Evolutionary conservation across 768 basidiomycete genomes (phyloP), one percentile per base, ranked within the genome.

Genomic region (Pleurotus salmoneostramineus): DNA sequence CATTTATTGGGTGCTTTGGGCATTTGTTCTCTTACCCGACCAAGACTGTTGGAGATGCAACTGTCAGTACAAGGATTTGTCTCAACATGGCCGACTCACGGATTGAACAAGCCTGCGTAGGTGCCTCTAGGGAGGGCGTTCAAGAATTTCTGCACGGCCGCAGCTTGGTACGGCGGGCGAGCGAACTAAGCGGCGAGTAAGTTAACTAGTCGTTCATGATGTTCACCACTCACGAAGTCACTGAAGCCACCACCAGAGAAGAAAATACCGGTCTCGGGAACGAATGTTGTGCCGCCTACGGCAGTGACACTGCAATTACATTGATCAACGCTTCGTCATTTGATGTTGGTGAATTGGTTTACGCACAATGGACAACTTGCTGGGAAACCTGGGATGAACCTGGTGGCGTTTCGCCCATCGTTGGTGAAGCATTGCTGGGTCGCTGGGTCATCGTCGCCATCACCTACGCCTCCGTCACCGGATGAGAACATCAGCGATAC

Each of bases 191-290:
- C 21, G 21, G 40, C 12, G 31, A 33, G 17, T 40, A 31, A 55
- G 52, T 14, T 10, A 11, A n/a, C 50, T 37, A 4, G 43, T 15
- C 17, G 7, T 42, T 43, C 15, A 37, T 40, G 10, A 15, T n/a
- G 43, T 40, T 8, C 37, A 40, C 37, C 37, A 40, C 44, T 42
- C 2, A 87, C 86, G 54, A 82, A 81, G 61, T 87, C 75, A 66
- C 87, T 88, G 72, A 90, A 91, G 2, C 89, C 88, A 42, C 89
- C 89, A 1, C 88, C 86, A 7, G 86, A 88, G 73, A 89, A 86
- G 61, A 52, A 66, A 0, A 78, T 80, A 0, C 82, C 83, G 7
- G 74, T 75, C 66, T 91, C 89, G 0, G 86, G 88, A 49, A 88
- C 70, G 17, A 67, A 68, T 5, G 35, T 42, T 10, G 89, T 90